Base-by-base conservation (phyloP, 352 stramenopile genomes). In the Phytophthora agathidicida region DNA sequence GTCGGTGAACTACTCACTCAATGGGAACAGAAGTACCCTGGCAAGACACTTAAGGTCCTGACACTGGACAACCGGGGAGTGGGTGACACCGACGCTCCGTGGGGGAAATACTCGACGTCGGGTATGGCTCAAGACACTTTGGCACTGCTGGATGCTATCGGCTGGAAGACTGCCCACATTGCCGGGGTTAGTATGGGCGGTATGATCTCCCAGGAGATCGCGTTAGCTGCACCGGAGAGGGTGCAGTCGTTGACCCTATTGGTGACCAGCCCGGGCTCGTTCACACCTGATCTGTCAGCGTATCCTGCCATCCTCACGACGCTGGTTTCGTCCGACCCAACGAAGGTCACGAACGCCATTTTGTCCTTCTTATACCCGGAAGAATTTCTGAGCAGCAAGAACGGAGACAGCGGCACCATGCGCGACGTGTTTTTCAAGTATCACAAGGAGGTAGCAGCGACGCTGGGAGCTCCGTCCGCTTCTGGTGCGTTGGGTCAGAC, bases 121-220 rank as follows among this genome's bases (percentile, higher is more conserved):
- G 61, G 68, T 10, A 91, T 91, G 81, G 81, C 81, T 2, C 58
- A 73, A 23, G 81, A 91, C 27, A 66, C 75, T n/a, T 36, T 91
- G 13, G 76, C 68, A n/a, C 61, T 91, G 7, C 53, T 88, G 59
- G 71, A 88, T 28, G 53, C 60, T 30, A 45, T 91, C n/a, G 54
- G 62, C 2, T 91, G 81, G 81, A 20, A 72, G 9, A 56, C 64
- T 9, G 77, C 77, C 7, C 77, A 89, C 35, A 36, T 91, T 37
- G 73, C 71, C 1, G 81, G 81, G 36, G 73, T 73, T 27, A 88
- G 77, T 33, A 86, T 91, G 78, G 82, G 82, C 14, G 79, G 82
- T 5, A 91, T 91, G 82, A 89, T 91, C 50, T 60, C 77, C 6
- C 68, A 85, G 16, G 79, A 91, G 49, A 56, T 91, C 4, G 75